A percentile compares a stretch with the other conserved stretches of the same genome.
Evolutionary conservation across 2,329 filamentous ascomycete genomes (phyloP).

Genomic region (Escovopsis sp.): DNA sequence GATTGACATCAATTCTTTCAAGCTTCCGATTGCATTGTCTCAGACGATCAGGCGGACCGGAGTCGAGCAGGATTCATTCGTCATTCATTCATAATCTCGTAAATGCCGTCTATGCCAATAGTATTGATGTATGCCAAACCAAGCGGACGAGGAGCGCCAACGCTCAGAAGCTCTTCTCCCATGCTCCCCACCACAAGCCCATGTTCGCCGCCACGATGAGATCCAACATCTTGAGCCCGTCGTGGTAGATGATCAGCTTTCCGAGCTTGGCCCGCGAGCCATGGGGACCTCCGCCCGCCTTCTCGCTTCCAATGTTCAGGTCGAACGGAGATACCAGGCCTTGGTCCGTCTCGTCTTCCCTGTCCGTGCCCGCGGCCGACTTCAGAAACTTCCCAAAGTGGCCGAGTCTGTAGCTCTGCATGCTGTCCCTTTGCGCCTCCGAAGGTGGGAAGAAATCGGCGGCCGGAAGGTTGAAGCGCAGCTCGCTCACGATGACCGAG

Average conservation of each 20-base stretch:
- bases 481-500: slow-evolving; percentile 52
- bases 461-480: slow-evolving; percentile 77
- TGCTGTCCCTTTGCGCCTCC: slow-evolving; percentile 18
- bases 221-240: slow-evolving; percentile 92
- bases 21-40: too few relatives aligned
- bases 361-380: slow-evolving; percentile 11
- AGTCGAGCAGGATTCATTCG: not conserved
- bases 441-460: slow-evolving; percentile 29
- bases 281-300: slow-evolving; percentile 70
- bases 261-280: slow-evolving; percentile 85
- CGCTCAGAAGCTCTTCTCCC: slow-evolving; percentile 41
- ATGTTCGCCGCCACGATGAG: slow-evolving; percentile 82
- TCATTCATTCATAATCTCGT: not conserved
- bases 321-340: slow-evolving; percentile 38
- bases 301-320: slow-evolving; percentile 64
- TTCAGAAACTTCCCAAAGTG: slow-evolving; percentile 29
- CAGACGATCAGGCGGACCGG: not conserved
- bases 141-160: slow-evolving; percentile 5
- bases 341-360: slow-evolving; percentile 24
- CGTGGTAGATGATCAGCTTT: slow-evolving; percentile 78
- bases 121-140: not conserved
- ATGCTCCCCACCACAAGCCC: slow-evolving; percentile 85
- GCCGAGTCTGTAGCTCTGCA: slow-evolving; percentile 17
- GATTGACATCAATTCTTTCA: too few relatives aligned
- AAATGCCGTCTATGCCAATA: not conserved